phyloP scores from a whole-genome alignment of 768 basidiomycete genomes.

The Mrakia blollopis region DNA sequence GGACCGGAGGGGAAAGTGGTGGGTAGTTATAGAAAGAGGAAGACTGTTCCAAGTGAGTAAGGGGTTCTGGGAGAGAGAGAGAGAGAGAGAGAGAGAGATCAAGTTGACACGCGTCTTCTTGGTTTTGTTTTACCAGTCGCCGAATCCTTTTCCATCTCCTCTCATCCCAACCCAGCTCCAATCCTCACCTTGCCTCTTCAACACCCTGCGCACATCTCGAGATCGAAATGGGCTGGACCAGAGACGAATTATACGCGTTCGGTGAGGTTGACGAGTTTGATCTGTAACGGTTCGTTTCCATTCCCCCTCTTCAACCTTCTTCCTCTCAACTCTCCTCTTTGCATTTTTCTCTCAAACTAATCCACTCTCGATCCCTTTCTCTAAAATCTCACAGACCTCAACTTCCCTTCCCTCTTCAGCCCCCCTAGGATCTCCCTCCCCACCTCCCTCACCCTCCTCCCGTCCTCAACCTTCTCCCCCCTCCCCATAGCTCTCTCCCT shows the following conservation, averaged over 20 bases:
- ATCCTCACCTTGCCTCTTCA: background rate
- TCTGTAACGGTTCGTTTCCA: slow-evolving; percentile 26
- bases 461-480: slow-evolving; percentile 6
- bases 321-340: too few species aligned
- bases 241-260: slow-evolving; percentile 11
- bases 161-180: background rate
- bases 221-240: background rate
- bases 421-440: background rate
- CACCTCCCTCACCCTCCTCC: slow-evolving; percentile 11
- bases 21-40: slow-evolving; percentile 12
- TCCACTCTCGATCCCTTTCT: background rate
- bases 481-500: background rate
- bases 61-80: too few species aligned
- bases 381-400: slow-evolving; percentile 5
- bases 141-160: slow-evolving; percentile 24
- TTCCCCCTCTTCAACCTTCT: background rate
- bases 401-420: background rate
- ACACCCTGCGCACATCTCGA: background rate
- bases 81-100: too few species aligned
- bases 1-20: slow-evolving; percentile 6
- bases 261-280: background rate
- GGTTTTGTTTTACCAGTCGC: too few species aligned
- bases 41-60: slow-evolving; percentile 5
- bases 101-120: too few species aligned
- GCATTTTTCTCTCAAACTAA: too few species aligned